Percentiles rank a stretch among this genome's conserved stretches.
These are phyloP conservation scores for Balakata baccata DNA, from an alignment of 345 rosid species.

Conservation along the genomic window DNA sequence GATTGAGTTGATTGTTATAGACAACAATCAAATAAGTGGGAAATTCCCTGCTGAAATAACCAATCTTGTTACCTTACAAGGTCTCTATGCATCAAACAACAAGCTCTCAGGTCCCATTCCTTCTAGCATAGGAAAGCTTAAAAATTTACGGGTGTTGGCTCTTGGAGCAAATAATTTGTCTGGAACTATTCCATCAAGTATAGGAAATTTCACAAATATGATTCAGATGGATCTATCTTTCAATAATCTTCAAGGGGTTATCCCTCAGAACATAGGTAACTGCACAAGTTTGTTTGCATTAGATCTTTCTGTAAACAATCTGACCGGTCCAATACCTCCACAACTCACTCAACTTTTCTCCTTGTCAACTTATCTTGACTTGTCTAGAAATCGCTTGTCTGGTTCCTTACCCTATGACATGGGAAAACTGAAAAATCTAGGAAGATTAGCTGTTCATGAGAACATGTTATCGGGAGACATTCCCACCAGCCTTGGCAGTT, in stretches of 20 bases:
- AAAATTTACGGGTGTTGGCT: neutral
- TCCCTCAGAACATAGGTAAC: neutral
- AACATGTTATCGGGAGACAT: neutral
- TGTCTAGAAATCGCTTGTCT: neutral
- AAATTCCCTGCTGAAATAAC: neutral
- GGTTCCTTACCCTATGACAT: neutral
- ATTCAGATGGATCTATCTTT: neutral
- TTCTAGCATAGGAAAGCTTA: neutral
- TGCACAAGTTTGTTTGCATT: neutral
- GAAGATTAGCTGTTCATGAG: neutral
- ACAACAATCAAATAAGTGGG: neutral
- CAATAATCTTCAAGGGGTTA: neutral
- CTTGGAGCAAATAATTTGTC: neutral
- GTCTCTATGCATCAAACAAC: neutral
- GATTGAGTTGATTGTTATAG: accelerated
- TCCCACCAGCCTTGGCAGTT: neutral
- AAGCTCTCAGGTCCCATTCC: constrained; percentile 17
- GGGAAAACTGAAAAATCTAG: neutral
- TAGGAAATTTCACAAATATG: neutral
- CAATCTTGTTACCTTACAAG: constrained; percentile 15
- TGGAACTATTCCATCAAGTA: neutral
- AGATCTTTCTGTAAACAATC: neutral
- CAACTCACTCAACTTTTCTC: neutral
- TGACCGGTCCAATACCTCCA: neutral
- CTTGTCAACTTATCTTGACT: neutral